These are phyloP conservation scores for Oryza glaberrima DNA, from an alignment of 176 grass and related monocot species.

Conservation along the genomic window DNA sequence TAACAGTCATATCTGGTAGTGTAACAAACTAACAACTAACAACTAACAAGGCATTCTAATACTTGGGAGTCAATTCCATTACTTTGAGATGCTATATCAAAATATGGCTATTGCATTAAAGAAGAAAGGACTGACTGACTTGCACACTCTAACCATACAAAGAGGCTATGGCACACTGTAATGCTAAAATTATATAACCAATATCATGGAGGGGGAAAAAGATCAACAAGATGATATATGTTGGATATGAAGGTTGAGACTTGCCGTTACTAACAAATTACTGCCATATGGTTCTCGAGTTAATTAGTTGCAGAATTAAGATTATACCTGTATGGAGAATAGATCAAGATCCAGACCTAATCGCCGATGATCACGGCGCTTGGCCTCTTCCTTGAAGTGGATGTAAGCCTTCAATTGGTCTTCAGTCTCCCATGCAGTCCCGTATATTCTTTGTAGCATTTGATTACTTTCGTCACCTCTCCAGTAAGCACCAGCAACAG, in stretches of 20 bases:
- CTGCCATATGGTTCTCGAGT: background rate
- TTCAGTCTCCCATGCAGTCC: slow-evolving; percentile 95
- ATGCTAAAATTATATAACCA: slow-evolving; percentile 6
- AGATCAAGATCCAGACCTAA: slow-evolving; percentile 98
- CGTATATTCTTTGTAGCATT: slow-evolving; percentile 99
- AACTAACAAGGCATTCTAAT: background rate
- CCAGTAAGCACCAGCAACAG: slow-evolving; percentile 97
- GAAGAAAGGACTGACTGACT: background rate
- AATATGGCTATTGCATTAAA: background rate
- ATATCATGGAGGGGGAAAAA: background rate
- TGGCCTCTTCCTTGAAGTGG: slow-evolving; percentile 93
- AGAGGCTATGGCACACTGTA: background rate
- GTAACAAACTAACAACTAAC: background rate
- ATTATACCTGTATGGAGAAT: slow-evolving; percentile 90
- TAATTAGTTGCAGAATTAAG: slow-evolving; percentile 17
- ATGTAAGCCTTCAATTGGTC: slow-evolving; percentile 83
- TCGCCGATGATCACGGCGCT: slow-evolving; percentile 88
- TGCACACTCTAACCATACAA: background rate
- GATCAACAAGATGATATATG: background rate
- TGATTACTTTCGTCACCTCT: slow-evolving; percentile 91
- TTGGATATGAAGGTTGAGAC: background rate
- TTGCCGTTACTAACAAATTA: background rate
- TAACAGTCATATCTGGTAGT: background rate
- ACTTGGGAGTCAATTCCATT: too few relatives aligned
- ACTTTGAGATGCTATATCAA: background rate